Evolutionary conservation across 805 yeast species (phyloP), one percentile per base, ranked within the genome.

Genomic region (Pichia cabralensis): DNA sequence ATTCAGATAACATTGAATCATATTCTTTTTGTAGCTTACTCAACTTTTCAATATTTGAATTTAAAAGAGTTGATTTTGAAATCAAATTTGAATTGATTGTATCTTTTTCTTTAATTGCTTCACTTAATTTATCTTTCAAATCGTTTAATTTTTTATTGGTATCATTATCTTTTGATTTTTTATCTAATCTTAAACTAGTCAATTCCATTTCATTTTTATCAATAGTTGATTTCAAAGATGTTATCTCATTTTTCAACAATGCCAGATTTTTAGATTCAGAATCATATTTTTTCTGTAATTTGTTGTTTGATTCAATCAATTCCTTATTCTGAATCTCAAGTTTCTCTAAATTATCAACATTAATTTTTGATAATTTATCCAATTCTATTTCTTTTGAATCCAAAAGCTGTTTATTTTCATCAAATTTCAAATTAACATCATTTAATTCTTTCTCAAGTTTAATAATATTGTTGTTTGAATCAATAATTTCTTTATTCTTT

Each of bases 401-500:
- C 34, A 37, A 29, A 7, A 29, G 10, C 6, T 15, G 5, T 20
- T 18, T 8, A 10, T 20, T 19, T 13, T 7, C 10, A 6, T 8
- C 13, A 4, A 15, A 21, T 20, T 22, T 20, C 14, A 20, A 22
- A 6, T 17, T 36, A 13, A 40, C 20, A 16, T 48, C 49, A 20
- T 35, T 36, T 12, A 49, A 31, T 23, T 43, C 37, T 22, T 42
- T 40, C 35, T 55, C 60, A 6, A 58, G 34, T n/a, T 42, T 39
- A 14, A 55, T 43, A 26, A 50, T 40, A n/a, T 43, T 44, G 11
- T 50, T 52, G 35, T 55, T 56, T 6, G 55, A 36, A 13, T 44
- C 41, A 5, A 60, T 58, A 11, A 82, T 47, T n/a, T 61, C 51
- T 3, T 50, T 48, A 31, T 73, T 74, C 35, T 71, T 72, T 33